Evolutionary conservation across 2,329 filamentous ascomycete species (phyloP).

Genomic region (Cladorrhinum sp.): DNA sequence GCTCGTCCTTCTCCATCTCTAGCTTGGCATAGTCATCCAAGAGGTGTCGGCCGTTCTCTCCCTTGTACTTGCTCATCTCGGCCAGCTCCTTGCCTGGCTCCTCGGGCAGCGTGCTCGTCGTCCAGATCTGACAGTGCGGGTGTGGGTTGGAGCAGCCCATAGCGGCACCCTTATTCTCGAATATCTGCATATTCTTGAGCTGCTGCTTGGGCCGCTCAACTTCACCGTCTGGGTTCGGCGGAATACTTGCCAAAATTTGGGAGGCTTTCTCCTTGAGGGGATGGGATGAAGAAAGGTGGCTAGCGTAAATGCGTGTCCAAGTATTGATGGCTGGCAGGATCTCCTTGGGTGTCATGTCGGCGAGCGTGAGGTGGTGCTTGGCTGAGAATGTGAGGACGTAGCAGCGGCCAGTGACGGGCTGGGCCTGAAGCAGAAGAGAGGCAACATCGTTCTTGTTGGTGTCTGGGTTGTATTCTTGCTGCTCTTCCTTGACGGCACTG

Average conservation of each 20-base stretch:
- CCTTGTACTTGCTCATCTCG: slow-evolving; percentile 75
- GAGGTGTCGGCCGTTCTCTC: slow-evolving; percentile 70
- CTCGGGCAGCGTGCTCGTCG: slow-evolving; percentile 84
- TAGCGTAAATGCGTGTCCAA: slow-evolving; percentile 87
- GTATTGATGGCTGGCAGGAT: slow-evolving; percentile 82
- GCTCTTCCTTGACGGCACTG: slow-evolving; percentile 91
- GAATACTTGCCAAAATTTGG: slow-evolving; percentile 34
- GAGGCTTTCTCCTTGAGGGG: slow-evolving; percentile 51
- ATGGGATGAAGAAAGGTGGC: slow-evolving; percentile 71
- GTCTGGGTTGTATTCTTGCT: slow-evolving; percentile 67
- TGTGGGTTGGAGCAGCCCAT: slow-evolving; percentile 99
- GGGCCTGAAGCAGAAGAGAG: slow-evolving; percentile 73
- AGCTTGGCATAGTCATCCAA: slow-evolving; percentile 83
- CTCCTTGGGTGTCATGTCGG: slow-evolving; percentile 74
- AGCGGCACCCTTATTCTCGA: slow-evolving; percentile 95
- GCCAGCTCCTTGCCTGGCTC: slow-evolving; percentile 78
- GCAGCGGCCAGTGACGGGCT: slow-evolving; percentile 90
- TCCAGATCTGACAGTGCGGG: slow-evolving; percentile 96
- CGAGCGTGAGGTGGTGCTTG: slow-evolving; percentile 85
- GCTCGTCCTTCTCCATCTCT: slow-evolving; percentile 77
- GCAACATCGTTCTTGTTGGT: slow-evolving; percentile 55
- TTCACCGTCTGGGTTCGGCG: slow-evolving; percentile 36
- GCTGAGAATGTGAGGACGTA: slow-evolving; percentile 95
- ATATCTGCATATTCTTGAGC: slow-evolving; percentile 97
- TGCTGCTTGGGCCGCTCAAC: slow-evolving; percentile 63